These are phyloP conservation scores for Candida xiaguanensis DNA, from an alignment of 805 yeast species.

Conservation along the genomic window DNA sequence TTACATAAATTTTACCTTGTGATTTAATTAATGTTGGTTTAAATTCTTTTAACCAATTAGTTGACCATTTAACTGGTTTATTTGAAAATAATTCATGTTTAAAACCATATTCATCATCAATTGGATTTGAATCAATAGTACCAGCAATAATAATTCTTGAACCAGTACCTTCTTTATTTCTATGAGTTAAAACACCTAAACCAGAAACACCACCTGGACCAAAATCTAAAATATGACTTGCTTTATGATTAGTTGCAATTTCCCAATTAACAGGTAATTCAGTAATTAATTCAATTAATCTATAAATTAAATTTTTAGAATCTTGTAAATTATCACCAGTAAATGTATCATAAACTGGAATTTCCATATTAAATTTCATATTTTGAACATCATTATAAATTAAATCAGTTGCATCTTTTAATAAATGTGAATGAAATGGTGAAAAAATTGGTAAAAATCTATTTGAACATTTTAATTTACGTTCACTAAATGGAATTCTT, in stretches of 20 bases:
- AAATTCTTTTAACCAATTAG: constrained; percentile 86
- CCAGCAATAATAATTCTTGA: constrained; percentile 93
- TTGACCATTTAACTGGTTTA: constrained; percentile 70
- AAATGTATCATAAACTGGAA: constrained; percentile 91
- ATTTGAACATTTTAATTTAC: constrained; percentile 90
- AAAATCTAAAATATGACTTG: constrained; percentile 91
- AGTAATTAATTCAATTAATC: constrained; percentile 81
- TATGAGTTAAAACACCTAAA: constrained; percentile 90
- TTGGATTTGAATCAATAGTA: constrained; percentile 60
- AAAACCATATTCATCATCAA: constrained; percentile 87
- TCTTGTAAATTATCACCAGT: constrained; percentile 76
- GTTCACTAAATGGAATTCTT: constrained; percentile 87
- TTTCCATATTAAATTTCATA: constrained; percentile 58
- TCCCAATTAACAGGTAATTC: constrained; percentile 95
- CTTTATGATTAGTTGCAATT: constrained; percentile 60
- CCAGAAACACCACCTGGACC: constrained; percentile 99
- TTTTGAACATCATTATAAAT: constrained; percentile 62
- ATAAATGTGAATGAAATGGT: constrained; percentile 93
- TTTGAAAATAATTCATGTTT: constrained; percentile 90
- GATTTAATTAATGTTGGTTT: constrained; percentile 84
- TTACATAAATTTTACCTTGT: constrained; percentile 75
- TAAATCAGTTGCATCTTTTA: constrained; percentile 64
- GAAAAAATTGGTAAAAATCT: constrained; percentile 93
- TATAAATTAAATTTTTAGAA: constrained; percentile 41
- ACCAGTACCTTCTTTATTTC: constrained; percentile 99